Base-by-base conservation (phyloP, 352 stramenopile species). In the Phytophthora citricola region DNA sequence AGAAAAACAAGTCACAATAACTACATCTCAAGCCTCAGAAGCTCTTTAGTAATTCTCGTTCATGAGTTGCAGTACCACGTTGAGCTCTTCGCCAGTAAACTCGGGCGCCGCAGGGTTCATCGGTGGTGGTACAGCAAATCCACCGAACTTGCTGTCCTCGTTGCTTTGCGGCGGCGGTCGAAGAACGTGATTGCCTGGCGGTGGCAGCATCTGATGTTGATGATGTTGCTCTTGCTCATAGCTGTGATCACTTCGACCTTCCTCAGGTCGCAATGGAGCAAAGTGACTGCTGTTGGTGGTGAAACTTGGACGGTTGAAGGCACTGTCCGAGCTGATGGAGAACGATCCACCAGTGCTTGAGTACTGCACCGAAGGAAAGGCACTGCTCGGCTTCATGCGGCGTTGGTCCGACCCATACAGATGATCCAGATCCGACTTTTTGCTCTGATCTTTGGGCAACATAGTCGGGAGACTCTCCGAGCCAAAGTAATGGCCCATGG, bases 11-110 rank as follows among this genome's bases (percentile, higher is more conserved):
- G 26, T 63, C 24, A 58, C 60, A 66, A 26, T 63, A 62, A 63
- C 54, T 67, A 71, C 51, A 48, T 10, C 8, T 14, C 4, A 47
- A 66, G 43, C 7, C 7, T 3, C 5, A 22, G 2, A 26, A 20
- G 29, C 20, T 55, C 58, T 80, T 72, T 79, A 92, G 49, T 83
- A 68, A 14, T 63, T 76, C 41, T 91, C 83, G 63, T 93, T 91
- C 85, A 93, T 93, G 52, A 93, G 79, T 51, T 93, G 82, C 50
- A 93, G 45, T 58, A 93, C 85, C 31, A 87, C 85, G 46, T 71
- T 93, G 7, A 93, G 81, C 59, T 93, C 85, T 68, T 91, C 85
- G 17, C 83, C 83, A 12, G 83, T 91, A 48, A 93, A 89, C 59
- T 93, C 85, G 15, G 84, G 75, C 10, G 79, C 81, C 4, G 85